A percentile compares a stretch with the other conserved stretches of the same genome.
Conservation (phyloP, 139 green algal genomes). For the Coelastrella sp. region DNA sequence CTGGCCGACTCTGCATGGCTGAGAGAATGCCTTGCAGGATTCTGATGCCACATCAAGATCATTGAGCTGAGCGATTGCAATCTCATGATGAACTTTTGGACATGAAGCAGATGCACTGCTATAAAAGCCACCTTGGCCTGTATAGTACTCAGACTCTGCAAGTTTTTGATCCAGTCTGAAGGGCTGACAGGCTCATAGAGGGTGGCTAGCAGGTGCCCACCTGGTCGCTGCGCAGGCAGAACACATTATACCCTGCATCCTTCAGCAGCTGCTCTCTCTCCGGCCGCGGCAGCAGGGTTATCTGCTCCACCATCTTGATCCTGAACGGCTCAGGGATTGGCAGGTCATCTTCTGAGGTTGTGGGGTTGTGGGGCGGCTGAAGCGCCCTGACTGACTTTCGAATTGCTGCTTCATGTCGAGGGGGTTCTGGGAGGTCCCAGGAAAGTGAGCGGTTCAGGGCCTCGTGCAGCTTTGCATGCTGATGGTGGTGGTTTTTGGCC, state of each 20-base stretch:
- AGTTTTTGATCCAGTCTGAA: too few species aligned
- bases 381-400: not conserved
- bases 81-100: too few species aligned
- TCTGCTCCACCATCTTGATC: conserved; percentile 48
- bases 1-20: not conserved
- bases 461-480: not conserved
- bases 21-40: not conserved
- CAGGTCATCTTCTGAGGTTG: conserved; percentile 11
- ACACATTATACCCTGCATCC: conserved; percentile 42
- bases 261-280: conserved; percentile 8
- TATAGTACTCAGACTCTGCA: too few species aligned
- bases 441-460: conserved; percentile 17
- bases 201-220: not conserved
- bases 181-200: too few species aligned
- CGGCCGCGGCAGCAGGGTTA: conserved; percentile 22
- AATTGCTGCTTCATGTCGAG: not conserved
- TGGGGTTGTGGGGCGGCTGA: not conserved
- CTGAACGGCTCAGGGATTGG: conserved; percentile 30
- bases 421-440: conserved; percentile 34
- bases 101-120: too few species aligned
- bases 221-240: conserved; percentile 47
- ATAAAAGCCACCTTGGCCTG: too few species aligned
- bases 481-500: not conserved
- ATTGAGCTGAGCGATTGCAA: too few species aligned
- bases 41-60: not conserved